phyloP scores from a whole-genome alignment of 441 rosid species.

The Gossypium schwendimanii region DNA sequence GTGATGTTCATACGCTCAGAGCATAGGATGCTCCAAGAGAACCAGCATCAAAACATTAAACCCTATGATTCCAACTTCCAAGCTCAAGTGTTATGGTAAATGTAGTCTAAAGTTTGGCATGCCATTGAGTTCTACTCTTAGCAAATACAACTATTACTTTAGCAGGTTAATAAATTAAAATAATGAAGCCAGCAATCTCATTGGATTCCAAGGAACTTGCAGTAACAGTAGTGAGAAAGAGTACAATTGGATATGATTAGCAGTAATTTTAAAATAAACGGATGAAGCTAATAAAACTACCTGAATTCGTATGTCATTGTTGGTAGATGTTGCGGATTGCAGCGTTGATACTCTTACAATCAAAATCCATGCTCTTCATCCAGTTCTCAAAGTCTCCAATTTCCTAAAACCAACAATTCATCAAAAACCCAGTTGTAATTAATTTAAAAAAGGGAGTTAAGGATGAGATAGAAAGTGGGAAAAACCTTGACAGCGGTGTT shows the following conservation, averaged over 20 bases:
- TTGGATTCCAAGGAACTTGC: not conserved
- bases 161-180: no score
- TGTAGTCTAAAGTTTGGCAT: not conserved
- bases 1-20: not conserved
- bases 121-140: no score
- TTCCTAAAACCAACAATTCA: slow-evolving; percentile 33
- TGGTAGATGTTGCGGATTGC: slow-evolving; percentile 61
- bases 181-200: not conserved
- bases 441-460: not conserved
- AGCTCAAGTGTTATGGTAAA: not conserved
- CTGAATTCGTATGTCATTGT: slow-evolving; percentile 11
- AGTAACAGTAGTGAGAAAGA: not conserved
- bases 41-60: no score
- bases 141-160: no score
- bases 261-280: not conserved
- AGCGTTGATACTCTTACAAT: slow-evolving; percentile 59
- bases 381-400: slow-evolving; percentile 87
- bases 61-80: not conserved
- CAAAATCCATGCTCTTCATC: slow-evolving; percentile 87
- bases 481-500: slow-evolving; percentile 61
- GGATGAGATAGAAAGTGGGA: not conserved
- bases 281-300: not conserved
- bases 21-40: not conserved
- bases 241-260: not conserved
- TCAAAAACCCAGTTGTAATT: not conserved